Base-by-base conservation (phyloP, 805 yeast genomes). In the Kurtzmaniella fragi region DNA sequence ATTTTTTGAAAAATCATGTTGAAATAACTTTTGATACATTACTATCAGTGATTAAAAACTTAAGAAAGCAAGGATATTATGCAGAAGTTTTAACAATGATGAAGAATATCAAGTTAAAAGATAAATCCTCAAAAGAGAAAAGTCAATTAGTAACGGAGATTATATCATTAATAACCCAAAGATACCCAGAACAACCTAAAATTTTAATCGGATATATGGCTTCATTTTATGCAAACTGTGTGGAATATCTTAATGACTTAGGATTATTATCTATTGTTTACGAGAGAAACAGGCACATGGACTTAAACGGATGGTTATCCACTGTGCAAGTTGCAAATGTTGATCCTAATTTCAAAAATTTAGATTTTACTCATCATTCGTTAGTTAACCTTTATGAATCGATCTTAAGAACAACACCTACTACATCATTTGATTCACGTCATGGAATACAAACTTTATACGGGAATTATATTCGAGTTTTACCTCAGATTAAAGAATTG, bases 181-280 rank as follows among this genome's bases (percentile, higher is more conserved):
- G 58, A 41, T 68, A 53, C 39, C 49, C 60, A 0, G 40, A 42
- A 6, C 53, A 62, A 5, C 71, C 71, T 2, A 57, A 63, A 28
- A 53, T 65, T 3, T 46, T 65, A 4, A 47, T 62, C 4, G 73
- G 71, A 2, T 68, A 68, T 46, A 54, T 57, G 26, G 55, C 59
- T 0, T 49, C 67, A 1, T 42, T 64, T 14, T 65, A 58, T 40
- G 42, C 36, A 45, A 2, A 26, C 35, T 3, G 54, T 54, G 0
- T 57, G 10, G 37, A 48, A 3, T 37, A 57, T 1, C 47, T 67
- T 11, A 53, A 60, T 31, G 54, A 59, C 3, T 42, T 65, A 23
- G 44, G 52, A 23, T 26, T 67, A 16, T 42, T 65, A 17, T 55
- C 56, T 2, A 30, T 56, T 3, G 42, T 56, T 2, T 52, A 59